phyloP scores from a whole-genome alignment of 352 stramenopile species.

The Phytophthora foliorum region DNA sequence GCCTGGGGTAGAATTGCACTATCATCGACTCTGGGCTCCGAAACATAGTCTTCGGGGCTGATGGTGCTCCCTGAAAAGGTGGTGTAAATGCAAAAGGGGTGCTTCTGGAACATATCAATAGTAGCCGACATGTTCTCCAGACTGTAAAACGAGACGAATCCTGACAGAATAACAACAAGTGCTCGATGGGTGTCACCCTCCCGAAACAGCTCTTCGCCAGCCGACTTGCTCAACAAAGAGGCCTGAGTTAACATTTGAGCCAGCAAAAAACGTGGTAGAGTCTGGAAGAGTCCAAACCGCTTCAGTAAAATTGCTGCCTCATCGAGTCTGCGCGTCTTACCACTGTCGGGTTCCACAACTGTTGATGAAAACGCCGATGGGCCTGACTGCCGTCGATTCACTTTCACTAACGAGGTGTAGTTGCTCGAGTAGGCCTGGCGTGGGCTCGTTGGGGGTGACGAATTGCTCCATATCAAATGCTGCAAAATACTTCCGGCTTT shows the following conservation, averaged over 20 bases:
- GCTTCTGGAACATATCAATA: constrained; percentile 69
- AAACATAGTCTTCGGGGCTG: constrained; percentile 43
- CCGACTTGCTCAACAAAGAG: constrained; percentile 45
- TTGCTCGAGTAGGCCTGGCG: constrained; percentile 12
- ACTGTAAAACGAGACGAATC: constrained; percentile 70
- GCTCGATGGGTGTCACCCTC: constrained; percentile 45
- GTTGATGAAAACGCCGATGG: constrained; percentile 24
- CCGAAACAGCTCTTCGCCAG: constrained; percentile 66
- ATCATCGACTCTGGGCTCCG: constrained; percentile 14
- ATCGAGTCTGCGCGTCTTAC: constrained; percentile 24
- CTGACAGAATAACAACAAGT: constrained; percentile 58
- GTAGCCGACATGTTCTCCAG: constrained; percentile 67
- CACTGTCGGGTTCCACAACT: constrained; percentile 1
- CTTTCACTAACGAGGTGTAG: constrained; percentile 9
- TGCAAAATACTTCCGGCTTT: constrained; percentile 54
- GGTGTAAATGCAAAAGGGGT: constrained; percentile 62
- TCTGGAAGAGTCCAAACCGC: constrained; percentile 46
- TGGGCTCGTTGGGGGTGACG: constrained; percentile 11
- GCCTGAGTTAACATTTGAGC: constrained; percentile 46
- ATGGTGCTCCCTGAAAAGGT: constrained; percentile 44
- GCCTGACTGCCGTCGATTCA: constrained; percentile 33
- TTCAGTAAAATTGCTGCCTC: constrained; percentile 49
- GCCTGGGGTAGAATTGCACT: background rate
- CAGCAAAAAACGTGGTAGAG: constrained; percentile 53
- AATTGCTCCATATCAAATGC: constrained; percentile 30